phyloP scores from a whole-genome alignment of 2,329 filamentous ascomycete species.

The Fusarium agapanthi region DNA sequence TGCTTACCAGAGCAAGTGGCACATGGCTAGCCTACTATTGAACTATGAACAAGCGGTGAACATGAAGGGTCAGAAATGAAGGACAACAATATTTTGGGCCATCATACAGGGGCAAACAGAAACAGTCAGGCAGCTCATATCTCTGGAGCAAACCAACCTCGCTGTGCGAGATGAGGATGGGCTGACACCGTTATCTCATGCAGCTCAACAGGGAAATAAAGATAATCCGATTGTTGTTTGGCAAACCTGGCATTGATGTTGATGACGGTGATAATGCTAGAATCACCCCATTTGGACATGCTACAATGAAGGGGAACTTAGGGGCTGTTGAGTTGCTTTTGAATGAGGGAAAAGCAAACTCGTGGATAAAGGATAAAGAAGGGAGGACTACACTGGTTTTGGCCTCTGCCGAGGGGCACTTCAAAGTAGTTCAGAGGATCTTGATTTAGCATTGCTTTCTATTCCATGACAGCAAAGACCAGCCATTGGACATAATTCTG shows the following conservation, averaged over 20 bases:
- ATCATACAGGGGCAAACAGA: not conserved
- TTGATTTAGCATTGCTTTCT: not conserved
- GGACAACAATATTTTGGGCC: accelerated
- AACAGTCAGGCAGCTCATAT: not conserved
- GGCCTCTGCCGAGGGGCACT: not conserved
- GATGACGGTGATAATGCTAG: too few relatives aligned
- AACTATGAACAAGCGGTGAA: not conserved
- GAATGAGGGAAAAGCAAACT: not conserved
- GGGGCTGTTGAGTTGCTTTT: not conserved
- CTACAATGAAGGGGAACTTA: not conserved
- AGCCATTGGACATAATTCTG: not conserved
- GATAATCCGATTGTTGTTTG: not conserved
- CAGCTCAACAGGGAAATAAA: not conserved
- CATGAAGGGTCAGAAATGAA: not conserved
- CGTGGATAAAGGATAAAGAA: not conserved
- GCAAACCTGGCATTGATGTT: too few relatives aligned
- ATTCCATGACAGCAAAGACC: not conserved
- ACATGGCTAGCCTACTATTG: not conserved
- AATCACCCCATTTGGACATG: too few relatives aligned
- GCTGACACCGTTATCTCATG: not conserved
- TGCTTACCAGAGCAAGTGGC: not conserved
- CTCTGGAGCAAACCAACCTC: not conserved
- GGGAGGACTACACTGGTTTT: not conserved
- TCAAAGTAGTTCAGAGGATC: not conserved
- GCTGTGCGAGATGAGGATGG: not conserved